These are phyloP conservation scores for Alternaria ethzedia DNA, from an alignment of 2,329 filamentous ascomycete genomes.

Conservation along the genomic window DNA sequence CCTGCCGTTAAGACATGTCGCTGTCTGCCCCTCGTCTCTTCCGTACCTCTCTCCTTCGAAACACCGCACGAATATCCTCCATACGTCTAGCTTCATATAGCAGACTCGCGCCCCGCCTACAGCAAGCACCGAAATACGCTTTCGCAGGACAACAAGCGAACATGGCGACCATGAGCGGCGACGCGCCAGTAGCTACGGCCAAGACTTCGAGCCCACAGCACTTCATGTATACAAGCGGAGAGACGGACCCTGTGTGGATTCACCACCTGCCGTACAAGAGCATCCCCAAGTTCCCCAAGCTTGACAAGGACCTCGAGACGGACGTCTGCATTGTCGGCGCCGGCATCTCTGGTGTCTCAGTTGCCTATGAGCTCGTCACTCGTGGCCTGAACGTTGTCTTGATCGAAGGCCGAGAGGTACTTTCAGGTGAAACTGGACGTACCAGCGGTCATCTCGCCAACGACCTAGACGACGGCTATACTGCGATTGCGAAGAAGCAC, in stretches of 20 bases:
- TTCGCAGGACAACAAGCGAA: conserved; percentile 10
- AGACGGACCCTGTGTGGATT: conserved; percentile 61
- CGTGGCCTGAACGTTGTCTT: conserved; percentile 59
- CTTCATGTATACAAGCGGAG: conserved; percentile 57
- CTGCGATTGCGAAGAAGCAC: conserved; percentile 60
- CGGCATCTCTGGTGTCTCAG: conserved; percentile 60
- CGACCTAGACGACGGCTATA: conserved; percentile 62
- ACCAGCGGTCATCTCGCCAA: conserved; percentile 63
- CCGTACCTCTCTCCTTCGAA: conserved; percentile 8
- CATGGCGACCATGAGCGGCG: conserved; percentile 19
- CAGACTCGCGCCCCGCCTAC: neutral
- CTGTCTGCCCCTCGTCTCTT: conserved; percentile 18
- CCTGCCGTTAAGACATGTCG: conserved; percentile 20
- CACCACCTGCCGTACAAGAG: conserved; percentile 56
- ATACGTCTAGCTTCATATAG: conserved; percentile 1
- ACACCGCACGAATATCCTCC: neutral
- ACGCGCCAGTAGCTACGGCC: conserved; percentile 8
- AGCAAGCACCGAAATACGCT: neutral
- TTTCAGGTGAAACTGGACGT: conserved; percentile 61
- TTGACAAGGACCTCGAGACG: conserved; percentile 53
- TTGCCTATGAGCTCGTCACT: conserved; percentile 60
- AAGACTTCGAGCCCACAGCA: conserved; percentile 36
- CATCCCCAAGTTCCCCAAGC: conserved; percentile 53
- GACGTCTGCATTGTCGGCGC: conserved; percentile 61
- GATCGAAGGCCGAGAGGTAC: conserved; percentile 61